Conservation (phyloP, 495 filamentous ascomycete species). For the Penicillium diatomitis region DNA sequence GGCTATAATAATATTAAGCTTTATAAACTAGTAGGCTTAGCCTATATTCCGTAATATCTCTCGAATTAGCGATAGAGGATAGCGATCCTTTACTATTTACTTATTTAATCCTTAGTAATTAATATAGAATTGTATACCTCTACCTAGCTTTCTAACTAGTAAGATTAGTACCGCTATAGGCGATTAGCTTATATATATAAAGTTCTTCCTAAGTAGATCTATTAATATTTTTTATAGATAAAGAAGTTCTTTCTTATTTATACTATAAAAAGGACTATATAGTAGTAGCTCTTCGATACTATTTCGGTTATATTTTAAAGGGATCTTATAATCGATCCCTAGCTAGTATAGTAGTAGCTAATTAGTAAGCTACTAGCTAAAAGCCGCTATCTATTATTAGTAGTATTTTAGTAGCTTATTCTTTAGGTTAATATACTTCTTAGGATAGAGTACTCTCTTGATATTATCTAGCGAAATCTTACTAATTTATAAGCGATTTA, state of each 20-base stretch:
- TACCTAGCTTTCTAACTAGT: too few species aligned
- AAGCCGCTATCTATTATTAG: background rate
- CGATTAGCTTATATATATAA: too few species aligned
- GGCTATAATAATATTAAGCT: too few species aligned
- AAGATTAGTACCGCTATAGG: too few species aligned
- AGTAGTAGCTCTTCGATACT: background rate
- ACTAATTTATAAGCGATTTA: background rate
- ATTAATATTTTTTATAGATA: background rate
- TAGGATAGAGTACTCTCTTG: background rate
- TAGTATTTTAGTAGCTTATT: background rate
- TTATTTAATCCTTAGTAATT: too few species aligned
- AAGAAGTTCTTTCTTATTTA: background rate
- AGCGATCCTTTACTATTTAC: too few species aligned
- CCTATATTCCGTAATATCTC: too few species aligned
- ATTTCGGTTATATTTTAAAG: background rate
- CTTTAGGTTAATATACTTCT: background rate
- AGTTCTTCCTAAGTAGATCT: background rate
- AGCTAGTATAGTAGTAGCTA: background rate
- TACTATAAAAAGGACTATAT: background rate
- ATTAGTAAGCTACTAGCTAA: background rate
- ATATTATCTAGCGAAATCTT: background rate
- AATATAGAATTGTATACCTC: too few species aligned
- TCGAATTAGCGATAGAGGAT: too few species aligned
- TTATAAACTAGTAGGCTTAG: too few species aligned
- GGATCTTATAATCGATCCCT: background rate